Base-by-base conservation (phyloP, 371 early-diverging fungal genomes). In the Syncephalis plumigaleata region DNA sequence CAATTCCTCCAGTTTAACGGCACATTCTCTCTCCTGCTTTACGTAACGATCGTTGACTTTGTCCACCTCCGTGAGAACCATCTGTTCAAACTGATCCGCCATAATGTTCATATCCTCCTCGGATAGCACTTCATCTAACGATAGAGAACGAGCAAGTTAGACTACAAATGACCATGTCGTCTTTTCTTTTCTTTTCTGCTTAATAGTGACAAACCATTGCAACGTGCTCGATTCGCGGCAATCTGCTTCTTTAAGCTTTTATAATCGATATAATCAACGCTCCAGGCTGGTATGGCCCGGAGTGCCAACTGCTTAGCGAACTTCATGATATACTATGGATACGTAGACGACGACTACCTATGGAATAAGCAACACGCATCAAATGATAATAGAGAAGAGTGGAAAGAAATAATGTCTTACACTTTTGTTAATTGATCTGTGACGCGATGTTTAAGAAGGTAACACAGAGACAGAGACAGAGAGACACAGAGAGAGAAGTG, bases 221-320 rank as follows among this genome's bases (percentile, higher is more conserved):
- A 27, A 16, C 16, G 20, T 9, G 37, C 25, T 36, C 31, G 42
- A 39, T 25, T 39, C 2, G 54, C 44, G 47, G 63, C 65, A 45
- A 65, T 59, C 45, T 57, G 60, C 9, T 60, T 61, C 48, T 75
- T 77, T 44, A 76, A 58, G 9, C 51, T 51, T 37, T 58, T 64
- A 59, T 73, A 77, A 61, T 75, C 66, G 11, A 77, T 21, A 47
- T 77, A 77, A 49, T 72, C 59, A 23, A 57, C 54, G 17, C 65
- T 63, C 69, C 69, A 74, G 16, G 64, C 59, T 7, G 76, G 73
- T 37, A 77, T 68, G 36, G 65, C 59, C 39, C 70, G 49, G 15
- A 77, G 61, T 11, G 68, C 62, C 11, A 75, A 64, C 39, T 77
- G 77, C 56, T 73, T 71, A 45, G 68, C 67, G 58, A 74, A 75